phyloP scores from a whole-genome alignment of 345 rosid genomes.

The Lagerstroemia speciosa region DNA sequence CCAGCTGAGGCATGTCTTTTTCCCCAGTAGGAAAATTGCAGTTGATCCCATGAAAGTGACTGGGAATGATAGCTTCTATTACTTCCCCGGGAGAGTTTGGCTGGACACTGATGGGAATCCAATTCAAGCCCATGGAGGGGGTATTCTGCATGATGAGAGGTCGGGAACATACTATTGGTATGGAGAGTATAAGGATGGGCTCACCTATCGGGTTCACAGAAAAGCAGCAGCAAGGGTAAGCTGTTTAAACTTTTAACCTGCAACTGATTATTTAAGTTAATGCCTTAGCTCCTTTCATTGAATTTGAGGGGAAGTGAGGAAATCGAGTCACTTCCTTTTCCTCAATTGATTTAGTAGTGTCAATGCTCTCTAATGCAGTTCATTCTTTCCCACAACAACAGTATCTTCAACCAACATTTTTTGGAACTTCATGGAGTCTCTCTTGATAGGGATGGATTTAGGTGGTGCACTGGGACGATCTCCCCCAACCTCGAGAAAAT shows the following conservation, averaged over 20 bases:
- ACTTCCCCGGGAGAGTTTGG: slow-evolving; percentile 75
- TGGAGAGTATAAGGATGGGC: slow-evolving; percentile 91
- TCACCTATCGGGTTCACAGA: slow-evolving; percentile 73
- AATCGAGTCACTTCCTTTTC: too few relatives aligned
- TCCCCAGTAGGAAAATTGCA: slow-evolving; percentile 53
- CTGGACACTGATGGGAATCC: slow-evolving; percentile 82
- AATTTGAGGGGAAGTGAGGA: too few relatives aligned
- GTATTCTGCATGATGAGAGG: slow-evolving; percentile 49
- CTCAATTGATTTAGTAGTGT: too few relatives aligned
- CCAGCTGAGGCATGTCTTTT: slow-evolving; percentile 56
- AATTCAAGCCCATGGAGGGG: slow-evolving; percentile 94
- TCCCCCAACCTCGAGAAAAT: too few relatives aligned
- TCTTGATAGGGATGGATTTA: too few relatives aligned
- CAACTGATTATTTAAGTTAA: neutral
- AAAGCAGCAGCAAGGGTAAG: slow-evolving; percentile 85
- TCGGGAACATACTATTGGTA: slow-evolving; percentile 74
- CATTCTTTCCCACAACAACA: too few relatives aligned
- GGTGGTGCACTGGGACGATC: too few relatives aligned
- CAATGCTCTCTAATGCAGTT: too few relatives aligned
- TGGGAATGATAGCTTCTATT: slow-evolving; percentile 46
- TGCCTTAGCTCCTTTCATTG: too few relatives aligned
- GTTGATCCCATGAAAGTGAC: slow-evolving; percentile 47
- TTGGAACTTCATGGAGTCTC: too few relatives aligned
- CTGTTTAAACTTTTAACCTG: neutral
- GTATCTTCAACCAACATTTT: too few relatives aligned